Conservation (phyloP, 441 rosid genomes). For the Populus hybrid region DNA sequence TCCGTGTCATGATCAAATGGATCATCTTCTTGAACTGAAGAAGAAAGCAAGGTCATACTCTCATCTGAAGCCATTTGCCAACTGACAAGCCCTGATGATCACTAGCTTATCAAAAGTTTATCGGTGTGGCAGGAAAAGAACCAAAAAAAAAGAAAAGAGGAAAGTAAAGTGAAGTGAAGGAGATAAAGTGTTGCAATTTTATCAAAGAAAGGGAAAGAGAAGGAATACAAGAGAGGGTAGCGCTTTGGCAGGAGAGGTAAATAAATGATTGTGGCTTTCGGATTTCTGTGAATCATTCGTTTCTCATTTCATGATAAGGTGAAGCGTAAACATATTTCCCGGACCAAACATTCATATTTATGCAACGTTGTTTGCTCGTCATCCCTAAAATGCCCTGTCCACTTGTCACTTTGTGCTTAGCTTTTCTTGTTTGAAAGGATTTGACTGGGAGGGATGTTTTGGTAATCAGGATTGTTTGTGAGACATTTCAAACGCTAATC, state of each 20-base stretch:
- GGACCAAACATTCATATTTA: conserved; percentile 19
- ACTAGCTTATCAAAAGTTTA: background rate
- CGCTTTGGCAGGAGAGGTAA: background rate
- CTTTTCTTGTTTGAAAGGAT: background rate
- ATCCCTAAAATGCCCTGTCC: conserved; percentile 12
- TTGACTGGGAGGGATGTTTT: background rate
- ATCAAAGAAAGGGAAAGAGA: background rate
- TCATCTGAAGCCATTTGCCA: conserved; percentile 49
- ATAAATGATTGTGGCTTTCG: conserved; percentile 23
- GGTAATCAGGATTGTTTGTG: background rate
- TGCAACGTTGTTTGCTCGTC: background rate
- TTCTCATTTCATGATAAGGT: conserved; percentile 24
- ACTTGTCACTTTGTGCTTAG: background rate
- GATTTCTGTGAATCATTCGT: conserved; percentile 29
- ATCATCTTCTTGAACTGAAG: conserved; percentile 38
- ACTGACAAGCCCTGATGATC: background rate
- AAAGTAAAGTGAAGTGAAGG: background rate
- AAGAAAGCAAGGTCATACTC: conserved; percentile 29
- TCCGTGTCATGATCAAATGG: conserved; percentile 27
- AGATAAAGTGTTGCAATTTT: background rate
- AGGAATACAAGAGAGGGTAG: background rate
- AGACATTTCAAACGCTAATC: background rate
- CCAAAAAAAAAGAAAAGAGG: background rate
- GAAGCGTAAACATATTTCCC: conserved; percentile 5
- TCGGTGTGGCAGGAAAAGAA: background rate